Evolutionary conservation across 1,284 basidiomycete genomes (phyloP).

Genomic region (Trichosporon coremiiforme): DNA sequence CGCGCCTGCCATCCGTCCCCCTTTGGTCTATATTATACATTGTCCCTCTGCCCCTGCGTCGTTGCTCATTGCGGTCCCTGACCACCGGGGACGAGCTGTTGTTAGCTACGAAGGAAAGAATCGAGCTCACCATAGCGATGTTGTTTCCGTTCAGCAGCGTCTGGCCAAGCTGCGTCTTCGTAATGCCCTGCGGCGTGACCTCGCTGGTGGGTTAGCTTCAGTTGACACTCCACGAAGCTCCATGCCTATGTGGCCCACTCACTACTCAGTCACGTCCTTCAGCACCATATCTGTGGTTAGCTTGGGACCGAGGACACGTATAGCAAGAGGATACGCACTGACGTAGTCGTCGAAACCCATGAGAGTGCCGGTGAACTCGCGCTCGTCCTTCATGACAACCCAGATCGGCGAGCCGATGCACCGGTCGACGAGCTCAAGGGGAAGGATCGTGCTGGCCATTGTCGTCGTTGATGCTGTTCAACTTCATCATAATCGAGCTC

Average conservation of each 20-base stretch:
- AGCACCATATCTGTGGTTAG: conserved; percentile 84
- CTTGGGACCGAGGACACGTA: background rate
- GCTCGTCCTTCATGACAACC: conserved; percentile 95
- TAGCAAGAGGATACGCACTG: conserved; percentile 69
- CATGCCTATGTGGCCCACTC: conserved; percentile 40
- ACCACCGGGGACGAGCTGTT: conserved; percentile 12
- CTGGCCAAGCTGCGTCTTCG: conserved; percentile 80
- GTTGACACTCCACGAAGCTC: background rate
- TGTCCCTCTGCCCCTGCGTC: conserved; percentile 9
- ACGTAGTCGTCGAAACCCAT: conserved; percentile 99
- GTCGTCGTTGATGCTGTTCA: background rate
- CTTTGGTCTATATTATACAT: conserved; percentile 18
- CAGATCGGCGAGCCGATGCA: conserved; percentile 93
- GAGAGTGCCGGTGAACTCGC: conserved; percentile 93
- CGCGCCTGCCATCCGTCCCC: background rate
- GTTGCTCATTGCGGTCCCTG: conserved; percentile 13
- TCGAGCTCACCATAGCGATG: conserved; percentile 80
- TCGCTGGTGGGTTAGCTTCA: conserved; percentile 63
- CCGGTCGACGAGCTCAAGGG: conserved; percentile 80
- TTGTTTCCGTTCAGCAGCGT: conserved; percentile 97
- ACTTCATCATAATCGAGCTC: background rate
- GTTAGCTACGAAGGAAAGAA: background rate
- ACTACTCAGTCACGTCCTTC: conserved; percentile 98
- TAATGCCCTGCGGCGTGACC: conserved; percentile 75
- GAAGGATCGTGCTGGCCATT: conserved; percentile 70